Percentiles rank a stretch among this genome's conserved stretches.
phyloP scores from a whole-genome alignment of 768 basidiomycete species.

The Tubosaeta brunneosetosa region DNA sequence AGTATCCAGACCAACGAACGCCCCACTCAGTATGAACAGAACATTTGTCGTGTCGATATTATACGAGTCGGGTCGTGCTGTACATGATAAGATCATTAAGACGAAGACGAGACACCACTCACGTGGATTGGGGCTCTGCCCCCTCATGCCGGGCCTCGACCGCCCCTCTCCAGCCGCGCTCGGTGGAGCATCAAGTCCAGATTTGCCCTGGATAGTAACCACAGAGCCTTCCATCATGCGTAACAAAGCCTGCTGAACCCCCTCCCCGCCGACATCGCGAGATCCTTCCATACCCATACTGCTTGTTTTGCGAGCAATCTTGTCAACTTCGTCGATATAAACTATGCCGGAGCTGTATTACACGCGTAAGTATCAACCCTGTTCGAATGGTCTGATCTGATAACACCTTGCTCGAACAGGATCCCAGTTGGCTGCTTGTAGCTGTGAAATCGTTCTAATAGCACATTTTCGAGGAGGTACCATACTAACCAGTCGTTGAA shows the following conservation, averaged over 20 bases:
- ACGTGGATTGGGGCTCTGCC: constrained; percentile 34
- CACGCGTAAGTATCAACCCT: neutral
- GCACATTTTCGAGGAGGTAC: neutral
- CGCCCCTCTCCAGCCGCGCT: constrained; percentile 42
- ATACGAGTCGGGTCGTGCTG: constrained; percentile 62
- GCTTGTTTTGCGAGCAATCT: constrained; percentile 65
- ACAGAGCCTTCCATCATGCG: constrained; percentile 93
- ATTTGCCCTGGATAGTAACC: constrained; percentile 77
- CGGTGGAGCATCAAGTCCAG: constrained; percentile 43
- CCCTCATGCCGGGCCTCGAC: constrained; percentile 47
- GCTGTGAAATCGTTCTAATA: constrained; percentile 35
- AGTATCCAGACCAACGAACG: constrained; percentile 87
- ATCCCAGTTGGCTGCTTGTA: constrained; percentile 90
- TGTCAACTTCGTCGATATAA: constrained; percentile 96
- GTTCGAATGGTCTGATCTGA: neutral
- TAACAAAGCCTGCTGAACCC: constrained; percentile 89
- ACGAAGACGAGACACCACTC: constrained; percentile 1
- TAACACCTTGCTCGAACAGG: constrained; percentile 74
- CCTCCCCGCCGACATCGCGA: constrained; percentile 91
- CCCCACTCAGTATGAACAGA: constrained; percentile 92
- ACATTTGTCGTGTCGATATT: constrained; percentile 87
- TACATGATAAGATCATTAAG: constrained; percentile 3
- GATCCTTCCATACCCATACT: constrained; percentile 61
- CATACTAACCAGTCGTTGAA: constrained; percentile 67
- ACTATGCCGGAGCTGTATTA: constrained; percentile 80